A percentile compares a stretch with the other conserved stretches of the same genome.
Conservation (phyloP, 768 basidiomycete species). For the Tricholoma furcatifolium region DNA sequence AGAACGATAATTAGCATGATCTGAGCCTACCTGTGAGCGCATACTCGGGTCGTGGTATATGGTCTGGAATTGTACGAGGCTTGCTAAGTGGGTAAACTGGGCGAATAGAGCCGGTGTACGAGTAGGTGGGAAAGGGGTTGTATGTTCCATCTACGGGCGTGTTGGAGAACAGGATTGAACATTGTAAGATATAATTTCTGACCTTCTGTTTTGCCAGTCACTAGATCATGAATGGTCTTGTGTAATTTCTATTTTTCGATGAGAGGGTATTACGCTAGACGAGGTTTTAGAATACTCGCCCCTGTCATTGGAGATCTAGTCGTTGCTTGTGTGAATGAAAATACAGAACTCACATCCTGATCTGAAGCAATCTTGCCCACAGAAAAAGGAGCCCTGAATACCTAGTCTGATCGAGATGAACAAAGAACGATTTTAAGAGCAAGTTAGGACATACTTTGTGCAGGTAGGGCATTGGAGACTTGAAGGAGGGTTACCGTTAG, state of each 20-base stretch:
- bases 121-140: constrained; percentile 75
- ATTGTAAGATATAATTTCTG: constrained; percentile 19
- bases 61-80: constrained; percentile 71
- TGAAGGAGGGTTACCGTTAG: constrained; percentile 82
- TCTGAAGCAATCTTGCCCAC: constrained; percentile 96
- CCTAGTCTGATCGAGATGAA: constrained; percentile 53
- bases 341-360: constrained; percentile 70
- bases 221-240: constrained; percentile 73
- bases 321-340: constrained; percentile 1
- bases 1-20: constrained; percentile 12
- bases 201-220: constrained; percentile 20
- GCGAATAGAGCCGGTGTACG: constrained; percentile 77
- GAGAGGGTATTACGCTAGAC: constrained; percentile 2
- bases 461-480: constrained; percentile 92
- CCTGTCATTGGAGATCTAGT: constrained; percentile 15
- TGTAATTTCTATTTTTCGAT: constrained; percentile 65
- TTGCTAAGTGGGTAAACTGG: constrained; percentile 89
- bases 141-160: constrained; percentile 63
- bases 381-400: constrained; percentile 86
- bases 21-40: constrained; percentile 48
- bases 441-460: constrained; percentile 63
- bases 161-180: neutral
- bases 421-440: constrained; percentile 10
- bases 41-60: constrained; percentile 90
- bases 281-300: constrained; percentile 20